phyloP scores from a whole-genome alignment of 1,284 basidiomycete genomes.

The Trichosporon sp. region DNA sequence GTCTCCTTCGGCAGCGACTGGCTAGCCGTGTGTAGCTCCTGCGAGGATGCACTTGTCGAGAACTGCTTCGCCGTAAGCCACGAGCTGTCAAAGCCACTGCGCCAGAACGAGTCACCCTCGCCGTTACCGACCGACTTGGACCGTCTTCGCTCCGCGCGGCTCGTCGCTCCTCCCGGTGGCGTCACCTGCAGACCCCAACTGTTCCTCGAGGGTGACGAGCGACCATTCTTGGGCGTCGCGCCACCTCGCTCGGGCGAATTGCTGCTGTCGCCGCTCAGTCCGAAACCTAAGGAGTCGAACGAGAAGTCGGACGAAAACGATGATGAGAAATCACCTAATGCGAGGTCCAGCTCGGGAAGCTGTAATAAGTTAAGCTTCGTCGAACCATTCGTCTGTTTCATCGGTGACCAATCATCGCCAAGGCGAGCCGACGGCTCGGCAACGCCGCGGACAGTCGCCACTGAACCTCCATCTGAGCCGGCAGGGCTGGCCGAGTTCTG shows the following conservation, averaged over 20 bases:
- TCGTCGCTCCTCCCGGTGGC: conserved; percentile 1
- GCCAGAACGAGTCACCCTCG: neutral
- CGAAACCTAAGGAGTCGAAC: conserved; percentile 31
- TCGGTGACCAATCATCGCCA: neutral
- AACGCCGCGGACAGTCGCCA: conserved; percentile 13
- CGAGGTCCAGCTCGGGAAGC: conserved; percentile 45
- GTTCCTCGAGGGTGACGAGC: conserved; percentile 5
- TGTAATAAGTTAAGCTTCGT: conserved; percentile 31
- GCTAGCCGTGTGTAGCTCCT: conserved; percentile 19
- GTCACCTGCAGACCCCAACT: neutral
- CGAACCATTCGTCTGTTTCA: neutral
- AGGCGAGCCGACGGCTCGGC: neutral
- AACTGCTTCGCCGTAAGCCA: conserved; percentile 19
- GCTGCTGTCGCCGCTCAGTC: neutral
- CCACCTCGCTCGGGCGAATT: conserved; percentile 26
- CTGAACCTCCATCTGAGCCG: conserved; percentile 13
- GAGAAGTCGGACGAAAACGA: conserved; percentile 20
- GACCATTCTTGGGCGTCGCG: neutral
- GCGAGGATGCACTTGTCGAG: conserved; percentile 23
- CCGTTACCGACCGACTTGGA: conserved; percentile 14
- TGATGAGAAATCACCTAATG: conserved; percentile 20
- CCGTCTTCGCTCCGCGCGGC: conserved; percentile 9
- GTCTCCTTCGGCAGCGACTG: neutral
- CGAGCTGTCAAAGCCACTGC: conserved; percentile 12
- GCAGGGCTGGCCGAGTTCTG: conserved; percentile 15